Percentiles rank a stretch among this genome's conserved stretches.
These are phyloP conservation scores for Sphaerulina musiva DNA, from an alignment of 2,329 filamentous ascomycete species.

Conservation along the genomic window DNA sequence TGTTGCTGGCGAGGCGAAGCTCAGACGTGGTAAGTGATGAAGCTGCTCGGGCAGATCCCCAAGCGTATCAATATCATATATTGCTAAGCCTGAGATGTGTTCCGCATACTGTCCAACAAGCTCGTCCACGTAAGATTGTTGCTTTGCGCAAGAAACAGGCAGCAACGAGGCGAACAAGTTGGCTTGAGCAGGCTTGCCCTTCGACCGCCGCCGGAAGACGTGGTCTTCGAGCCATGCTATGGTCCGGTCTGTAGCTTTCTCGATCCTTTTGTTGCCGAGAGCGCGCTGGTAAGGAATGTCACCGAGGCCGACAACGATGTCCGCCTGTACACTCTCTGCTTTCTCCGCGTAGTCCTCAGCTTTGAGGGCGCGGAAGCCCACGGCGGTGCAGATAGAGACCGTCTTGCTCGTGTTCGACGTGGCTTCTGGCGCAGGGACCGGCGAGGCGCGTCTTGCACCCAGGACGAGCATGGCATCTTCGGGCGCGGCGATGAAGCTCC, in stretches of 20 bases:
- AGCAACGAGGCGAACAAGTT: conserved; percentile 62
- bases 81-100: conserved; percentile 60
- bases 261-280: conserved; percentile 56
- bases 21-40: conserved; percentile 61
- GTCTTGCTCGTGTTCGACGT: conserved; percentile 50
- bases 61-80: conserved; percentile 69
- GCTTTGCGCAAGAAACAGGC: conserved; percentile 65
- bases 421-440: conserved; percentile 61
- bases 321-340: conserved; percentile 61
- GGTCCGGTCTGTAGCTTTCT: conserved; percentile 80
- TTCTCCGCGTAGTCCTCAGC: conserved; percentile 63
- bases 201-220: conserved; percentile 35
- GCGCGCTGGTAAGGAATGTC: conserved; percentile 59
- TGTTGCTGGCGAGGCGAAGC: conserved; percentile 60
- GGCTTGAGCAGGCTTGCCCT: conserved; percentile 27
- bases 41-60: conserved; percentile 60
- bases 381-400: conserved; percentile 75
- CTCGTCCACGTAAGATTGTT: conserved; percentile 72
- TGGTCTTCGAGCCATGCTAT: conserved; percentile 73
- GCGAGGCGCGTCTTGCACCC: conserved; percentile 68
- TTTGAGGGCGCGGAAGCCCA: conserved; percentile 69
- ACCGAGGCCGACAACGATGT: conserved; percentile 71
- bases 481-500: conserved; percentile 69
- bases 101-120: conserved; percentile 58
- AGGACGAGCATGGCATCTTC: conserved; percentile 62